These are phyloP conservation scores for Ogataea hybrid DNA, from an alignment of 1,139 yeast genomes.

Conservation along the genomic window DNA sequence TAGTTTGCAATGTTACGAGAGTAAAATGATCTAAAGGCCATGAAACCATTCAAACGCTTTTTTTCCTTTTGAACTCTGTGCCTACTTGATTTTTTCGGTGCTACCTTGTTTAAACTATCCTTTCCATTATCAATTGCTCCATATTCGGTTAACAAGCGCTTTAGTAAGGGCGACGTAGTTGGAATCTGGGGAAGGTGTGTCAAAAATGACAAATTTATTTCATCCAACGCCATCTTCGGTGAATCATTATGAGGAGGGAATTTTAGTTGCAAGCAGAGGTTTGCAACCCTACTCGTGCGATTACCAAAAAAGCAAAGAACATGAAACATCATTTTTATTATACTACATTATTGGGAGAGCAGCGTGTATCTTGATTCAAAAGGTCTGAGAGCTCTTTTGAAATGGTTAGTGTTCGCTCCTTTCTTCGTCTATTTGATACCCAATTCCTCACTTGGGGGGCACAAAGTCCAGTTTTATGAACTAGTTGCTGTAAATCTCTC, in stretches of 20 bases:
- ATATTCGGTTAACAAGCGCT: neutral
- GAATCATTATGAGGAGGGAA: neutral
- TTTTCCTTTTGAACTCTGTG: constrained; percentile 14
- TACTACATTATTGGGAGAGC: neutral
- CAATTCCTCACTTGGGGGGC: constrained; percentile 25
- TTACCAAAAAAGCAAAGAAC: neutral
- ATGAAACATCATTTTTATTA: neutral
- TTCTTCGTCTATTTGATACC: constrained; percentile 27
- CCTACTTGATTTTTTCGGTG: constrained; percentile 34
- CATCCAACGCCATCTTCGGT: neutral
- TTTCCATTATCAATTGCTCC: too few species aligned
- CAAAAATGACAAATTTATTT: neutral
- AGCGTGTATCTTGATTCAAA: neutral
- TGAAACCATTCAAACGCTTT: constrained; percentile 35
- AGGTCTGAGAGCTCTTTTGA: constrained; percentile 15
- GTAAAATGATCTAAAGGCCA: constrained; percentile 40
- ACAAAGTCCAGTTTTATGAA: constrained; percentile 17
- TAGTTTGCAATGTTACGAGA: constrained; percentile 30
- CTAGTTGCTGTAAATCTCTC: constrained; percentile 18
- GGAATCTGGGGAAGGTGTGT: neutral
- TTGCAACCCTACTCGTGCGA: neutral
- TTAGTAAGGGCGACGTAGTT: neutral
- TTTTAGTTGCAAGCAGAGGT: neutral
- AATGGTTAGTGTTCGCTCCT: constrained; percentile 11
- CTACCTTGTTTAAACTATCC: neutral